Percentiles rank a stretch among this genome's conserved stretches.
Conservation (phyloP, 768 basidiomycete genomes). For the Omphalotus guepiniiformis region DNA sequence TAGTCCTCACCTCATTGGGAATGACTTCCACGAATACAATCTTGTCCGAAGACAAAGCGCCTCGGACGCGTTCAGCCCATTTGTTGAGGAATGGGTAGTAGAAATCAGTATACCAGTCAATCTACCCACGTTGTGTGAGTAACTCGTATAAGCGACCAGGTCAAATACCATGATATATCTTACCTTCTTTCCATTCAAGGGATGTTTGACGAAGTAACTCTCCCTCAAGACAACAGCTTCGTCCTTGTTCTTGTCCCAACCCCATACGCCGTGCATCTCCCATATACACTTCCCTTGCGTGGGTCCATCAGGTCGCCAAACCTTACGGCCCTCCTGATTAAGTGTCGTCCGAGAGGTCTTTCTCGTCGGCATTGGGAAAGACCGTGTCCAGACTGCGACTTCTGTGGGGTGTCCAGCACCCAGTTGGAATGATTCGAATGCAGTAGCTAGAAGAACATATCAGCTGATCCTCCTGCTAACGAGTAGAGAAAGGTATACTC, state of each 20-base stretch:
- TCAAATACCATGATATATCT: slow-evolving; percentile 5
- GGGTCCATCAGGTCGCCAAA: slow-evolving; percentile 74
- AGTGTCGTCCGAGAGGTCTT: slow-evolving; percentile 53
- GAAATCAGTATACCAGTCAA: slow-evolving; percentile 85
- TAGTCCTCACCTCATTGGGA: slow-evolving; percentile 76
- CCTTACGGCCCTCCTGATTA: slow-evolving; percentile 55
- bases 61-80: slow-evolving; percentile 62
- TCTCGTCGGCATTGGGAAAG: slow-evolving; percentile 86
- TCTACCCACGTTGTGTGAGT: slow-evolving; percentile 29
- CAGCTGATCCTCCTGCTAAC: neutral
- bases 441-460: slow-evolving; percentile 51
- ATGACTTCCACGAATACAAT: slow-evolving; percentile 80
- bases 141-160: neutral
- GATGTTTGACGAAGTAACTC: slow-evolving; percentile 78
- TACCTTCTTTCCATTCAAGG: slow-evolving; percentile 59
- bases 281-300: slow-evolving; percentile 72
- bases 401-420: slow-evolving; percentile 81
- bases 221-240: slow-evolving; percentile 75
- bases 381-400: slow-evolving; percentile 77
- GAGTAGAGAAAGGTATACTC: slow-evolving; percentile 27
- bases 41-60: slow-evolving; percentile 45
- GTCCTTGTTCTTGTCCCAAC: slow-evolving; percentile 65
- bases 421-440: slow-evolving; percentile 88
- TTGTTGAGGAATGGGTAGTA: slow-evolving; percentile 73
- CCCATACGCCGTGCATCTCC: slow-evolving; percentile 94